These are phyloP conservation scores for Aspergillus pseudonomiae DNA, from an alignment of 2,329 filamentous ascomycete species.

Conservation along the genomic window DNA sequence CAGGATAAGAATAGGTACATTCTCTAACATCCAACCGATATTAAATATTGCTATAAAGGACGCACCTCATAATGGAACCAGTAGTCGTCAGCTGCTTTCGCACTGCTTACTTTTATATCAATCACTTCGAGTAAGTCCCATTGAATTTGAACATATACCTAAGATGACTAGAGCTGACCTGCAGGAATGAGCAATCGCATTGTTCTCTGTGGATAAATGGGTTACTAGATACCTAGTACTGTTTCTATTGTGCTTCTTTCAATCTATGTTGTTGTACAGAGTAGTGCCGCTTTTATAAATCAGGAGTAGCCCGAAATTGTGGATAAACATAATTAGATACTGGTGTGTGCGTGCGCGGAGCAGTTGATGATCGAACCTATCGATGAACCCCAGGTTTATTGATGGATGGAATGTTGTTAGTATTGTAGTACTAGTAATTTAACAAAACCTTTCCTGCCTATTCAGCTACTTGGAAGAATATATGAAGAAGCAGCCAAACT, in stretches of 20 bases:
- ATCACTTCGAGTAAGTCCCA: neutral
- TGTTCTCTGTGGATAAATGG: neutral
- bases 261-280: neutral
- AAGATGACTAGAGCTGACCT: neutral
- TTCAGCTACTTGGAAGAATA: no score
- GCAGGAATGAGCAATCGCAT: neutral
- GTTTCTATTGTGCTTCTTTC: neutral
- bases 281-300: no score
- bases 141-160: neutral
- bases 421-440: no score
- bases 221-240: neutral
- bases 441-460: no score
- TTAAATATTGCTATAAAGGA: neutral
- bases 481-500: no score
- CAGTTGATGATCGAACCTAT: neutral
- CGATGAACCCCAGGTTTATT: no score
- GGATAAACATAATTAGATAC: no score
- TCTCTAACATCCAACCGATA: neutral
- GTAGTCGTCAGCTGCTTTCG: constrained; percentile 10
- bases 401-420: no score
- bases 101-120: neutral
- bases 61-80: neutral
- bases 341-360: neutral
- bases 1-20: neutral
- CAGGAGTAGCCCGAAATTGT: no score